phyloP scores from a whole-genome alignment of 306 rosid species.

The Casuarina equisetifolia region DNA sequence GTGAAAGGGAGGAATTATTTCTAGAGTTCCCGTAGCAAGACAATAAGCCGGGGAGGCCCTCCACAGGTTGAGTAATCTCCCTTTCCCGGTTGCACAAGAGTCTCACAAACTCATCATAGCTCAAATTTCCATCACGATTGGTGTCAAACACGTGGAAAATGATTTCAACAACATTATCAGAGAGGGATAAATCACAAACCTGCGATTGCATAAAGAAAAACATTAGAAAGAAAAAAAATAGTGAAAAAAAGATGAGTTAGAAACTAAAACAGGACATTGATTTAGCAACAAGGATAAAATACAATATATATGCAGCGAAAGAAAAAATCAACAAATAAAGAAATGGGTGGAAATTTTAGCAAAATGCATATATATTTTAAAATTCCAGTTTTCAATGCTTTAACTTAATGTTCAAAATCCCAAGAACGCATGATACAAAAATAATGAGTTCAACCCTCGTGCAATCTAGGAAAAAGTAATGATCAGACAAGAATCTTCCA shows the following conservation, averaged over 20 bases:
- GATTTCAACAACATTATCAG: constrained; percentile 60
- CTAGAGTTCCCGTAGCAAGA: constrained; percentile 39
- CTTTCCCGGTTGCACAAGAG: constrained; percentile 63
- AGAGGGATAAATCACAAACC: constrained; percentile 72
- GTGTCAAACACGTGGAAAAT: constrained; percentile 76
- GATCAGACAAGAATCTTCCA: too few relatives aligned
- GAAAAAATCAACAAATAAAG: neutral
- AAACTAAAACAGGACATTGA: neutral
- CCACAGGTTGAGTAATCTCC: constrained; percentile 63
- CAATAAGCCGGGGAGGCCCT: constrained; percentile 51
- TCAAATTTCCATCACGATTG: constrained; percentile 63
- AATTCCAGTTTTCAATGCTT: neutral
- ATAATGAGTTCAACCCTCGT: neutral
- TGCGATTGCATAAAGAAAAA: constrained; percentile 32
- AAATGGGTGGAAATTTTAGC: neutral
- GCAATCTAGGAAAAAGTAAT: neutral
- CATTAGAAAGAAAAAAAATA: neutral
- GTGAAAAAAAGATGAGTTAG: neutral
- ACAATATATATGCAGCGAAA: neutral
- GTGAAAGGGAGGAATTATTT: constrained; percentile 20
- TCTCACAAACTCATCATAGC: constrained; percentile 62
- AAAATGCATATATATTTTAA: neutral
- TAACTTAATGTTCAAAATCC: neutral
- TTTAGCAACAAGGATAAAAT: neutral
- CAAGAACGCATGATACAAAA: neutral